A percentile compares a stretch with the other conserved stretches of the same genome.
phyloP scores from a whole-genome alignment of 306 rosid species.

The Fragaria vesca region DNA sequence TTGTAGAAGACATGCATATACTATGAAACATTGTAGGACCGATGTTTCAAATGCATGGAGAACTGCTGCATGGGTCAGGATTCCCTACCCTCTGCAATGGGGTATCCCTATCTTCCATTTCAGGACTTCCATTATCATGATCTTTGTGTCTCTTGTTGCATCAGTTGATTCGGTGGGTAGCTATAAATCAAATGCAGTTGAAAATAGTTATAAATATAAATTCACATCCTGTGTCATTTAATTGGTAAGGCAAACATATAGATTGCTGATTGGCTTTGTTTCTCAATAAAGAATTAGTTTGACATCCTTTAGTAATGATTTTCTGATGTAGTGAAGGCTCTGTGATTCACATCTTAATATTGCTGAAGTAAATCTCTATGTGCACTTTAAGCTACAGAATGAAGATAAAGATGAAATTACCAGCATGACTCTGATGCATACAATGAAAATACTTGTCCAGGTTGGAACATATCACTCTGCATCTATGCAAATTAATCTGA shows the following conservation, averaged over 20 bases:
- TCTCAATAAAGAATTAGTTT: not conserved
- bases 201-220: not conserved
- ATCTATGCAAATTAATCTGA: conserved; percentile 51
- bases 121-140: conserved; percentile 79
- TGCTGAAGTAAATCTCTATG: not conserved
- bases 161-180: conserved; percentile 83
- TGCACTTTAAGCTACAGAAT: not conserved
- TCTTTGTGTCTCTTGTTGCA: conserved; percentile 70
- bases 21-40: conserved; percentile 87
- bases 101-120: conserved; percentile 78
- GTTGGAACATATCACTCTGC: conserved; percentile 77
- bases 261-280: not conserved
- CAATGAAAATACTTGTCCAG: conserved; percentile 36
- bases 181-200: conserved; percentile 14
- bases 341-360: not conserved
- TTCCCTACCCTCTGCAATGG: conserved; percentile 91
- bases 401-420: conserved; percentile 9
- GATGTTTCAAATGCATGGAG: conserved; percentile 78
- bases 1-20: conserved; percentile 75
- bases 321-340: conserved; percentile 1
- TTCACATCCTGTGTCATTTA: not conserved
- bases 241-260: not conserved
- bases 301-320: not conserved
- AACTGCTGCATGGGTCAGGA: conserved; percentile 74
- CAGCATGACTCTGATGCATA: conserved; percentile 7